Base-by-base conservation (phyloP, 805 yeast genomes). In the Myxozyma nipponensis region DNA sequence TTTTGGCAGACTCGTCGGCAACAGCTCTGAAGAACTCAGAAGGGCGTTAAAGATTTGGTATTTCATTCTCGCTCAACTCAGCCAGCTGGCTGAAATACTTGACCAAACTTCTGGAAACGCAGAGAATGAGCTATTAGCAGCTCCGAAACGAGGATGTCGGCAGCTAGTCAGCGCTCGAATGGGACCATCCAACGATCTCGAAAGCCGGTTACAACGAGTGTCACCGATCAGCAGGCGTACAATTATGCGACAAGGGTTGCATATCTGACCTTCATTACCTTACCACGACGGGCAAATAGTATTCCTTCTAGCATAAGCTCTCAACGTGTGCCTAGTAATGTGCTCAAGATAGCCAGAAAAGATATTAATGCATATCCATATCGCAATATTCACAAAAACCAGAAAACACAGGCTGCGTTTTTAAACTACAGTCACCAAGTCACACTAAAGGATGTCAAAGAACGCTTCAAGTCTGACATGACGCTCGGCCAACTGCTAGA, bases 161-260 rank as follows among this genome's bases (percentile, higher is more conserved):
- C 38, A 10, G 19, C 15, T 35, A 10, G 6, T 13, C 38, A 17
- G 15, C 38, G 38, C 15, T 13, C 19, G 6, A 35, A 10, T 13
- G 19, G 9, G 19, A 35, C 6, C 19, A n/a, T 10, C 21, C 38
- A 35, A n/a, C 38, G 21, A 7, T 7, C 6, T 6, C 39, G 52
- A n/a, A 44, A 45, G 17, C 56, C 56, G 26, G 52, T 51, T 3
- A 39, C 40, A 9, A 28, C 28, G n/a, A 25, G 13, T 18, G 42
- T 51, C 15, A 47, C 54, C 2, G 42, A 39, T 17, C 18, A 28
- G 2, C 45, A 49, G 13, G 56, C 49, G n/a, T 51, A 51, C 28
- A 22, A 49, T 15, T 51, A 32, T 21, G 35, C 53, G 6, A 28
- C 43, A 13, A 36, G 38, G 36, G 39, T 49, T 4, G 34, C 43